Evolutionary conservation across 2,329 filamentous ascomycete species (phyloP).

Genomic region (Pseudogymnoascus sp.): DNA sequence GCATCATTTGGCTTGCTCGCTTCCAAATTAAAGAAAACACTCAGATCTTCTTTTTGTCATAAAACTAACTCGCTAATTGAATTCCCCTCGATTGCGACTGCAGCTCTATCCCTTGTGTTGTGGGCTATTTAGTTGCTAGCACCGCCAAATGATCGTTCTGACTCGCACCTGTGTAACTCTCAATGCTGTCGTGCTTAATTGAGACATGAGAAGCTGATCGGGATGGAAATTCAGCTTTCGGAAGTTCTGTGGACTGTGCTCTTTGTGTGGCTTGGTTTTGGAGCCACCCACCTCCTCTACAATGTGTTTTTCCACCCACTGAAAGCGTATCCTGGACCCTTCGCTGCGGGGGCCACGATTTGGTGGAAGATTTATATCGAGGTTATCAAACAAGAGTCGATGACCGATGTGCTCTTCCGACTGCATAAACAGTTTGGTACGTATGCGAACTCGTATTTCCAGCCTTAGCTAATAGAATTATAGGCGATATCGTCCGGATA

Average conservation of each 20-base stretch:
- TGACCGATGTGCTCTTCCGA: conserved; percentile 16
- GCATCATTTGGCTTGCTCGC: background rate
- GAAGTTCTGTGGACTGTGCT: background rate
- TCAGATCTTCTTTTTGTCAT: background rate
- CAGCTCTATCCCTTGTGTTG: background rate
- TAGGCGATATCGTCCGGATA: conserved; percentile 25
- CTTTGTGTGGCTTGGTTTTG: background rate
- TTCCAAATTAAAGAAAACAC: background rate
- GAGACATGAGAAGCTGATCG: background rate
- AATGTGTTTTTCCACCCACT: conserved; percentile 13
- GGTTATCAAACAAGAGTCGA: conserved; percentile 15
- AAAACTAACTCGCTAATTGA: background rate
- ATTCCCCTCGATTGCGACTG: background rate
- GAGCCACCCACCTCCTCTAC: background rate
- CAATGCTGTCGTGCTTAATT: background rate
- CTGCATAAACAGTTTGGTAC: conserved; percentile 24
- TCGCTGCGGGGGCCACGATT: conserved; percentile 9
- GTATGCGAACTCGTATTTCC: background rate
- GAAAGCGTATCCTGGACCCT: conserved; percentile 8
- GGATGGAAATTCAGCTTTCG: background rate
- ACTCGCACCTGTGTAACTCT: background rate
- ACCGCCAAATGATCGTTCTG: background rate
- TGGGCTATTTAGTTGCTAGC: background rate
- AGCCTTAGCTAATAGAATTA: background rate
- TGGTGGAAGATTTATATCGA: conserved; percentile 9